Evolutionary conservation across 306 rosid species (phyloP), one percentile per base, ranked within the genome.

Genomic region (Lablab purpureus): DNA sequence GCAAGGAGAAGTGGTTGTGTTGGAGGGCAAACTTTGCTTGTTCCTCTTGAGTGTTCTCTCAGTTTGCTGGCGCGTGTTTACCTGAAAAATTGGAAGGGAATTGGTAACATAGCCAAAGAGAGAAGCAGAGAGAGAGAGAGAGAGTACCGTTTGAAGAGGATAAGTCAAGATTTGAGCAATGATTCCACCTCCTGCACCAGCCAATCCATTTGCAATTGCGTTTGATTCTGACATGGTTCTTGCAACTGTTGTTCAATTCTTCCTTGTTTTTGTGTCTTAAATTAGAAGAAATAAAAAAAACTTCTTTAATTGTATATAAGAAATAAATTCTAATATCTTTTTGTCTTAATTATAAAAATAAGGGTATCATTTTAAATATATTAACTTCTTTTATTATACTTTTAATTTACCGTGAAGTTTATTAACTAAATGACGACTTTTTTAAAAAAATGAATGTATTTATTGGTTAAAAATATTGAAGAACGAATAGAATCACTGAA

Each of bases 161-260:
- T 90, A 92, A 82, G 97, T 92, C 40, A 92, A 80, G n/a, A 92
- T 88, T 87, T 92, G 97, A 50, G 97, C 97, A 73, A 92, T 82
- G 8, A 92, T 92, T 46, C 97, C 97, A 5, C 90, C 94, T 45
- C 97, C 97, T 7, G 97, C 97, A 45, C 97, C 94, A 1, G 97
- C 97, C 56, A 92, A 56, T 13, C 97, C 97, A 79, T 92, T 92
- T 18, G 94, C 94, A 50, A 90, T 62, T 19, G 97, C 97, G 82
- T 89, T 89, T 34, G 95, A 87, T 32, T 85, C 88, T 75, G 87
- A 75, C 91, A 84, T 91, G 67, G 15, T 17, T 46, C 0, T 43
- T 27, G 5, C 32, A 37, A 1, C 1, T 43, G n/a, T 2, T 43
- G 23, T 36, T 43, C 9, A 5, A 7, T 60, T 43, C 13, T 59